phyloP scores from a whole-genome alignment of 2,329 filamentous ascomycete species.

The Penicillium expansum region DNA sequence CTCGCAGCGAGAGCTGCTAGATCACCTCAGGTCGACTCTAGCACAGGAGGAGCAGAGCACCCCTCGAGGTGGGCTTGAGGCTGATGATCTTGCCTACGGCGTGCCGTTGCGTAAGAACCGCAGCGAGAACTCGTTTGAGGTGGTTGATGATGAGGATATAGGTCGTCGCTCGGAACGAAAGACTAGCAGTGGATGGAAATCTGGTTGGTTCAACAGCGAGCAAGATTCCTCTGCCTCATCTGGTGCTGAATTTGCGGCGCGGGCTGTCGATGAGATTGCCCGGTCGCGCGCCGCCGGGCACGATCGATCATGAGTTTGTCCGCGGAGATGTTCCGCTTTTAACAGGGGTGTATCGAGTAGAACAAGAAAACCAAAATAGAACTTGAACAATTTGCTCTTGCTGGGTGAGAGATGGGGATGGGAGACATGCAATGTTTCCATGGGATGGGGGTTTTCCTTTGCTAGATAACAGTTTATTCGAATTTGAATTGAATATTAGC shows the following conservation, averaged over 20 bases:
- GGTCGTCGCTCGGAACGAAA: conserved; percentile 28
- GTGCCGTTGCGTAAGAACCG: conserved; percentile 67
- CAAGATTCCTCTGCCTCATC: conserved; percentile 27
- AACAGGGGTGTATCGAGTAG: not conserved
- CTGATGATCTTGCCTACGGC: conserved; percentile 43
- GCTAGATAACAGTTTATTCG: not conserved
- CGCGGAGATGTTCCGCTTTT: not conserved
- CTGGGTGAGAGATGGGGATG: not conserved
- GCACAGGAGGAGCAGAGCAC: conserved; percentile 72
- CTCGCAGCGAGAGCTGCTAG: conserved; percentile 74
- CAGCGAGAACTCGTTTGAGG: conserved; percentile 86
- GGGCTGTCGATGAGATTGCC: conserved; percentile 26
- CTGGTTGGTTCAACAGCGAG: conserved; percentile 33
- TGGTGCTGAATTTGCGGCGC: conserved; percentile 31
- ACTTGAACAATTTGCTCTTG: not conserved
- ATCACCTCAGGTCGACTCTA: conserved; percentile 70
- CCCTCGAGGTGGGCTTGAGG: conserved; percentile 31
- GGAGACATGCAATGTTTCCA: not conserved
- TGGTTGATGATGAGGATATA: conserved; percentile 71
- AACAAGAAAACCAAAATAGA: conserved; percentile 9
- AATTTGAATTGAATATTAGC: not conserved
- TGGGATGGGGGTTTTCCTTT: not conserved
- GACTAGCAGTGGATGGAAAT: conserved; percentile 29
- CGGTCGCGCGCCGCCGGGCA: conserved; percentile 19
- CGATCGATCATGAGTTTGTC: conserved; percentile 17